A percentile compares a stretch with the other conserved stretches of the same genome.
Evolutionary conservation across 768 basidiomycete species (phyloP).

Genomic region (Sutorius australiensis): DNA sequence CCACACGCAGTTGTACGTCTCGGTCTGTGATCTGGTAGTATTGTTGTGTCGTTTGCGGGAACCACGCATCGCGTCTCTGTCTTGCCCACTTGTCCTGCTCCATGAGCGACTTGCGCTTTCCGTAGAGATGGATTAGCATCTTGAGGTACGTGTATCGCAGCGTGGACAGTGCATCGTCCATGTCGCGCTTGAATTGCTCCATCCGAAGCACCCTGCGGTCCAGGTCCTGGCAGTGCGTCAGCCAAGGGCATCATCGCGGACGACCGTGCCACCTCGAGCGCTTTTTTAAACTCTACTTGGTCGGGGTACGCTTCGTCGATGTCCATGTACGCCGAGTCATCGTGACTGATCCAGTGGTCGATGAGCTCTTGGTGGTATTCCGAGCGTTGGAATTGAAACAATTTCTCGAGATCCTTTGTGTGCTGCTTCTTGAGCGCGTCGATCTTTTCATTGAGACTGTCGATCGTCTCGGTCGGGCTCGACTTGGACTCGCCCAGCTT

Average conservation of each 20-base stretch:
- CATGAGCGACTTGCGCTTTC: slow-evolving; percentile 8
- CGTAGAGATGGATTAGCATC: slow-evolving; percentile 18
- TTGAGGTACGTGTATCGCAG: slow-evolving; percentile 32
- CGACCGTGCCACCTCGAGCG: slow-evolving; percentile 16
- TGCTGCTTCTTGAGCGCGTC: slow-evolving; percentile 29
- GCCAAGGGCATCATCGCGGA: too few species aligned
- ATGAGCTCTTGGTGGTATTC: slow-evolving; percentile 33
- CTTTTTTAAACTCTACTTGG: slow-evolving; percentile 26
- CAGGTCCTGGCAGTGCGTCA: slow-evolving; percentile 15
- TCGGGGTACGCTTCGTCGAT: slow-evolving; percentile 24
- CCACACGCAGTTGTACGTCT: slow-evolving; percentile 48
- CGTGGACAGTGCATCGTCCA: slow-evolving; percentile 28
- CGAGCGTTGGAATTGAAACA: slow-evolving; percentile 28
- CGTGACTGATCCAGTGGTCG: slow-evolving; percentile 24
- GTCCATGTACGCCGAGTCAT: slow-evolving; percentile 27
- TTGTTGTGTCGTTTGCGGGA: slow-evolving; percentile 29
- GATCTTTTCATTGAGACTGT: slow-evolving; percentile 28
- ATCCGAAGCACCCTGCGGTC: slow-evolving; percentile 15
- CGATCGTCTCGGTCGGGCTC: slow-evolving; percentile 22
- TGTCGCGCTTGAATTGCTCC: slow-evolving; percentile 21
- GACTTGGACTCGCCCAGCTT: slow-evolving; percentile 17
- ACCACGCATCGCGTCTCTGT: slow-evolving; percentile 30
- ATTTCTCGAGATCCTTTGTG: slow-evolving; percentile 26
- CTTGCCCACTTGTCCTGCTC: slow-evolving; percentile 21
- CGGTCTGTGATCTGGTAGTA: slow-evolving; percentile 32